Evolutionary conservation across 768 basidiomycete genomes (phyloP).

Genomic region (Russula brevipes): DNA sequence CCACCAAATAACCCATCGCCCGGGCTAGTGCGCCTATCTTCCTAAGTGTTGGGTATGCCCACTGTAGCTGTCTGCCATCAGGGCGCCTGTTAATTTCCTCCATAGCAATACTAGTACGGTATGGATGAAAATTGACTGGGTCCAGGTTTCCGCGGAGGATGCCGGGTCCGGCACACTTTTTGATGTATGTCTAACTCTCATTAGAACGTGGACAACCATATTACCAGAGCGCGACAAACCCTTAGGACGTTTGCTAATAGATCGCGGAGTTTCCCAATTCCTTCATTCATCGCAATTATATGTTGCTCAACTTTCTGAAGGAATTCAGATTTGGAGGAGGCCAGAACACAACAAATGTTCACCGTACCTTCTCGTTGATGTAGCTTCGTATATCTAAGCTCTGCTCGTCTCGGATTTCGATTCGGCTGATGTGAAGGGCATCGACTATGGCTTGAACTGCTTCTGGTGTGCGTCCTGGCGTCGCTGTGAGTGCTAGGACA

Average conservation of each 20-base stretch:
- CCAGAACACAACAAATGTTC: background rate
- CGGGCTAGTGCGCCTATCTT: slow-evolving; percentile 60
- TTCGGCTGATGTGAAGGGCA: slow-evolving; percentile 86
- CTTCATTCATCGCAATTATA: slow-evolving; percentile 65
- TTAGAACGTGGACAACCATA: background rate
- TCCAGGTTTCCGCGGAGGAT: slow-evolving; percentile 48
- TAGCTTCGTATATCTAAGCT: slow-evolving; percentile 84
- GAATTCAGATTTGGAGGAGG: background rate
- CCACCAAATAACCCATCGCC: slow-evolving; percentile 84
- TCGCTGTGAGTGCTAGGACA: slow-evolving; percentile 89
- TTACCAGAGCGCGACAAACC: slow-evolving; percentile 38
- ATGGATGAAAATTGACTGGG: slow-evolving; percentile 64
- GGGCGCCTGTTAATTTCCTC: slow-evolving; percentile 32
- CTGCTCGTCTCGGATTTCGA: slow-evolving; percentile 90
- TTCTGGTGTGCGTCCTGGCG: slow-evolving; percentile 81
- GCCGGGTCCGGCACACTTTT: slow-evolving; percentile 26
- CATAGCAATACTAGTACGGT: slow-evolving; percentile 45
- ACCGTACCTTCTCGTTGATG: slow-evolving; percentile 74
- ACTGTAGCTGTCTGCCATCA: slow-evolving; percentile 35
- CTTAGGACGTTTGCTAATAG: slow-evolving; percentile 68
- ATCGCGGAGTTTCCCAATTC: slow-evolving; percentile 60
- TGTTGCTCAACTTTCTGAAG: slow-evolving; percentile 69
- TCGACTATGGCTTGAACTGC: slow-evolving; percentile 91
- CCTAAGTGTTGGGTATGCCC: slow-evolving; percentile 48
- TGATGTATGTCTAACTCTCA: slow-evolving; percentile 1